A percentile compares a stretch with the other conserved stretches of the same genome.
These are phyloP conservation scores for Diaporthe humulicola DNA, from an alignment of 2,329 filamentous ascomycete species.

Conservation along the genomic window DNA sequence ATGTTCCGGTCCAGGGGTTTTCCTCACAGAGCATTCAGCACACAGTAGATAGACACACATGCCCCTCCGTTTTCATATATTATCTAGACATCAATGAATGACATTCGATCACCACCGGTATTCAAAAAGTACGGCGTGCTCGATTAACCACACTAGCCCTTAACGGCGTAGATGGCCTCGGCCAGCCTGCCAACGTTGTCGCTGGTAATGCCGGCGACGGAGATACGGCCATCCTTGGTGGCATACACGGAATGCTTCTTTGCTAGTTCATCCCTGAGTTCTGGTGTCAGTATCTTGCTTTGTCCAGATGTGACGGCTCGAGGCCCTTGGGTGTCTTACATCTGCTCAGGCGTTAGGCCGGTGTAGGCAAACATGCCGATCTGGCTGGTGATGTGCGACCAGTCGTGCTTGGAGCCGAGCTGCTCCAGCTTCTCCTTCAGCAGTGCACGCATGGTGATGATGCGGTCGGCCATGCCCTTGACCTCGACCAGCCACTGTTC, in stretches of 20 bases:
- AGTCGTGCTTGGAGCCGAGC: conserved; percentile 96
- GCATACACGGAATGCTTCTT: conserved; percentile 98
- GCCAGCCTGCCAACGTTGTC: conserved; percentile 85
- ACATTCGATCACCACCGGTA: neutral
- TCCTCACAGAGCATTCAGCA: neutral
- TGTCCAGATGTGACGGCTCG: neutral
- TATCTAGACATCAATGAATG: neutral
- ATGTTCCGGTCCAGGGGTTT: neutral
- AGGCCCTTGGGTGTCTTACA: conserved; percentile 58
- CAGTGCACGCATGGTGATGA: conserved; percentile 96
- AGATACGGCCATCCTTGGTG: conserved; percentile 91
- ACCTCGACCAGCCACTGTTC: conserved; percentile 96
- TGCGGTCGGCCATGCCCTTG: conserved; percentile 98
- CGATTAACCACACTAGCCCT: conserved; percentile 62
- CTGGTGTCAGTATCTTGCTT: neutral
- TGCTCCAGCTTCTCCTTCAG: conserved; percentile 96
- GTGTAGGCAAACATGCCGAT: conserved; percentile 99
- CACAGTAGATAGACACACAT: neutral
- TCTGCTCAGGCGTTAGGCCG: conserved; percentile 89
- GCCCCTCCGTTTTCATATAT: neutral
- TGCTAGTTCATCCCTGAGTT: conserved; percentile 73
- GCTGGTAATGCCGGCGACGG: conserved; percentile 85
- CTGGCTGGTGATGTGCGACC: conserved; percentile 98
- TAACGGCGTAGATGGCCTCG: conserved; percentile 87
- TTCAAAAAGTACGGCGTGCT: neutral